A percentile compares a stretch with the other conserved stretches of the same genome.
Evolutionary conservation across 164 flowering plant genomes (phyloP).

Genomic region (Saururus chinensis): DNA sequence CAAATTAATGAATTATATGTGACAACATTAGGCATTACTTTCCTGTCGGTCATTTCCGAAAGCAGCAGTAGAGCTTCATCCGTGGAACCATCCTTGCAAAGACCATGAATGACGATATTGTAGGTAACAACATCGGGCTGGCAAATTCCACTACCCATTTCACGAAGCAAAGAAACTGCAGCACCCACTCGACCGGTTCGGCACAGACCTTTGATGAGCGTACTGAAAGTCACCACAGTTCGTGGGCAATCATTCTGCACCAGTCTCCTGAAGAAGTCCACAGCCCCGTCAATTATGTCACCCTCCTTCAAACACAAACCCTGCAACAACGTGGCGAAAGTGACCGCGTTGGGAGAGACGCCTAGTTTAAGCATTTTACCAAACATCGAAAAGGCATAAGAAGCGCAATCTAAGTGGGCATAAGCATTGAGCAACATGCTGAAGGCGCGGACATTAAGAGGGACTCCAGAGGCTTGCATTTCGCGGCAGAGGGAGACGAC

Average conservation of each 20-base stretch:
- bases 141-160: constrained; percentile 19
- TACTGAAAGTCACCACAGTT: not conserved
- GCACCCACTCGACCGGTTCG: not conserved
- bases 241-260: constrained; percentile 56
- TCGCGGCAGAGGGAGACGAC: not conserved
- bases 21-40: constrained; percentile 59
- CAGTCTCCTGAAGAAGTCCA: constrained; percentile 61
- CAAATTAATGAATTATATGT: constrained; percentile 68
- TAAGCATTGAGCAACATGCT: not conserved
- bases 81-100: constrained; percentile 42
- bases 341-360: constrained; percentile 61
- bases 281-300: constrained; percentile 67
- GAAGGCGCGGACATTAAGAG: not conserved
- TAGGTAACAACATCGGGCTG: constrained; percentile 75
- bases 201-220: not conserved
- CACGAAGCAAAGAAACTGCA: not conserved
- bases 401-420: not conserved
- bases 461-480: not conserved
- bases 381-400: constrained; percentile 31
- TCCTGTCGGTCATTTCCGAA: constrained; percentile 29
- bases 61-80: constrained; percentile 38
- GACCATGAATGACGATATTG: constrained; percentile 63
- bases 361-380: constrained; percentile 53
- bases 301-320: constrained; percentile 50
- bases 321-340: constrained; percentile 70